These are phyloP conservation scores for Cichorium intybus DNA, from an alignment of 140 eudicot genomes.

Conservation along the genomic window DNA sequence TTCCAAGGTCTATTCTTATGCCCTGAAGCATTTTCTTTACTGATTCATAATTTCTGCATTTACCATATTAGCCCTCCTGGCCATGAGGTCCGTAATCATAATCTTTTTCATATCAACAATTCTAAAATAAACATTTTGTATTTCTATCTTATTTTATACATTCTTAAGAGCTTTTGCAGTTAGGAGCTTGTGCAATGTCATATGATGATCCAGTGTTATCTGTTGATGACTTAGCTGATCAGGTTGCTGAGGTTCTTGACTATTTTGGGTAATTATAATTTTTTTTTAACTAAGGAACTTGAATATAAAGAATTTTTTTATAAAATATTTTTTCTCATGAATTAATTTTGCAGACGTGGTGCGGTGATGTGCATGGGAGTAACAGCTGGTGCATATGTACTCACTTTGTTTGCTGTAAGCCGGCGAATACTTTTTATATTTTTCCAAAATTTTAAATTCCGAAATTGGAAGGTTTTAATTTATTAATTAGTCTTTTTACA, in stretches of 20 bases:
- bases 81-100: constrained; percentile 74
- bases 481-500: constrained; percentile 7
- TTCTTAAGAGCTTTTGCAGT: constrained; percentile 67
- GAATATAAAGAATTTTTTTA: not conserved
- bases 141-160: constrained; percentile 39
- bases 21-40: constrained; percentile 87
- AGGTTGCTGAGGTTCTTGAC: constrained; percentile 81
- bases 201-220: constrained; percentile 51
- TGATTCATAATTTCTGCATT: constrained; percentile 87
- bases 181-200: constrained; percentile 61
- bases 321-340: not conserved
- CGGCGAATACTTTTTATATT: constrained; percentile 1
- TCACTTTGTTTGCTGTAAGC: constrained; percentile 85
- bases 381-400: constrained; percentile 94
- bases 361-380: constrained; percentile 96
- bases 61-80: constrained; percentile 94
- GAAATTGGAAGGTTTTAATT: not conserved
- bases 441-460: not conserved
- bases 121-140: not conserved
- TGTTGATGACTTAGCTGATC: constrained; percentile 91
- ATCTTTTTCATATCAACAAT: not conserved
- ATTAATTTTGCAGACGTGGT: constrained; percentile 53
- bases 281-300: too few relatives aligned
- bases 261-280: constrained; percentile 59
- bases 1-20: constrained; percentile 89